Percentiles rank a stretch among this genome's conserved stretches.
Conservation (phyloP, 371 early-diverging fungal species). For the Mortierella sp. region DNA sequence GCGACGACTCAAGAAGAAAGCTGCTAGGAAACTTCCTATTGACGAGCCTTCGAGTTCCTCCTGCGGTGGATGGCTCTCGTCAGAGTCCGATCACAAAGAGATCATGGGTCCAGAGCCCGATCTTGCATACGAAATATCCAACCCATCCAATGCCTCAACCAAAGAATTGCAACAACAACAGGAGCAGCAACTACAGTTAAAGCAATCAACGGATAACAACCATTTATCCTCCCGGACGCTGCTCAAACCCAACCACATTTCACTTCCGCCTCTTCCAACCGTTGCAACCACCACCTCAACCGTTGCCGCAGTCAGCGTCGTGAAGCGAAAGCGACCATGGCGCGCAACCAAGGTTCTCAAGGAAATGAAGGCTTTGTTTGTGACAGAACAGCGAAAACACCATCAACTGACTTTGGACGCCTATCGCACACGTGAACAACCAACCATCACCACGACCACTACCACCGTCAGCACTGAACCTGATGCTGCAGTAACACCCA, state of each 20-base stretch:
- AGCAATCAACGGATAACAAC: background rate
- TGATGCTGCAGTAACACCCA: background rate
- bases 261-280: background rate
- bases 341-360: constrained; percentile 25
- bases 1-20: constrained; percentile 26
- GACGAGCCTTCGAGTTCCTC: constrained; percentile 52
- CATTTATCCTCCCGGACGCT: background rate
- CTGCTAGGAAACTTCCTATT: constrained; percentile 25
- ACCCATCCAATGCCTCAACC: background rate
- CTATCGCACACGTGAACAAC: background rate
- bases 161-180: background rate
- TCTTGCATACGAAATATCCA: background rate
- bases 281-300: background rate
- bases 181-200: background rate
- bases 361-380: constrained; percentile 40
- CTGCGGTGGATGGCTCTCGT: constrained; percentile 34
- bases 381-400: constrained; percentile 13
- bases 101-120: constrained; percentile 9
- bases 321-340: constrained; percentile 34
- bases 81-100: constrained; percentile 46
- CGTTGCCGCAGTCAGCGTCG: background rate
- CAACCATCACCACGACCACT: background rate
- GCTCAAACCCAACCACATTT: background rate
- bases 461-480: background rate
- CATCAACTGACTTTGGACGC: background rate